Conservation (phyloP, 1,284 basidiomycete species). For the Naganishia sp. region DNA sequence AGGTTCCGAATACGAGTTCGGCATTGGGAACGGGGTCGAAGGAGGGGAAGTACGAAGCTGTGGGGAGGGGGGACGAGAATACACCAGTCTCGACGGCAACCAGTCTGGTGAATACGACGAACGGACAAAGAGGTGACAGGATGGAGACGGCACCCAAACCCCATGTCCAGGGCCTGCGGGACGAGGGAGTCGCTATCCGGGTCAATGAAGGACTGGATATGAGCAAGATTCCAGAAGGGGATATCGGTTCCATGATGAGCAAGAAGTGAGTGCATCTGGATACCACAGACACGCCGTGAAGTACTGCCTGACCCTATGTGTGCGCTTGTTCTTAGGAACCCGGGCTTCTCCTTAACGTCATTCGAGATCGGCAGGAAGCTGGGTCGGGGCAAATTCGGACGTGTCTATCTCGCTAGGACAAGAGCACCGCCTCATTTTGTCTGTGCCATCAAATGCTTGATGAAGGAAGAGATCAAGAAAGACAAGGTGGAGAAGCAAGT, state of each 20-base stretch:
- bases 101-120: constrained; percentile 57
- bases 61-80: constrained; percentile 68
- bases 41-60: constrained; percentile 72
- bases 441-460: constrained; percentile 93
- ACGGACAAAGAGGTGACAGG: constrained; percentile 63
- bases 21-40: constrained; percentile 11
- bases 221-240: constrained; percentile 15
- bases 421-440: constrained; percentile 85
- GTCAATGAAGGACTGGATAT: constrained; percentile 23
- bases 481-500: constrained; percentile 80
- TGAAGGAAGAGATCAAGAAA: constrained; percentile 87
- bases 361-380: constrained; percentile 96
- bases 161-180: constrained; percentile 9
- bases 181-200: constrained; percentile 27
- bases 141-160: constrained; percentile 10
- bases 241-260: constrained; percentile 26
- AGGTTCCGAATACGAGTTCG: constrained; percentile 26
- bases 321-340: constrained; percentile 12
- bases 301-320: not conserved
- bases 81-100: constrained; percentile 58
- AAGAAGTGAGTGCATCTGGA: constrained; percentile 18
- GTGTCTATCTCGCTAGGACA: constrained; percentile 97
- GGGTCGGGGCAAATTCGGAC: constrained; percentile 98
- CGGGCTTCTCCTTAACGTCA: constrained; percentile 66
- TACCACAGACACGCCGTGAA: no score